Conservation (phyloP, 345 rosid species). For the Lepidium sativum region DNA sequence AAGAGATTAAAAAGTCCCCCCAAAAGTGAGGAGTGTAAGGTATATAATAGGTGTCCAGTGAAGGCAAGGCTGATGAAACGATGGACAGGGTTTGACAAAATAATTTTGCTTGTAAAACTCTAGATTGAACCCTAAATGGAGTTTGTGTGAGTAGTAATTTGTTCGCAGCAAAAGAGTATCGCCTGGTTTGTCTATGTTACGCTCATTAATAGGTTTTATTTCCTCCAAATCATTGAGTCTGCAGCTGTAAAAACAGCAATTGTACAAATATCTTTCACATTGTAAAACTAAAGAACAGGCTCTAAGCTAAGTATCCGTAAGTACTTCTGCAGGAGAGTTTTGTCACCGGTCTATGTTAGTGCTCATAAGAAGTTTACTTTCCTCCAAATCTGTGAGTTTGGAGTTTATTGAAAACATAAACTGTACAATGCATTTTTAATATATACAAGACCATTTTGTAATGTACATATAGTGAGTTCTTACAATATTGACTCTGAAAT, state of each 20-base stretch:
- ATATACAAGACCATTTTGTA: background rate
- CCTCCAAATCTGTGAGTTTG: background rate
- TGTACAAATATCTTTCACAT: background rate
- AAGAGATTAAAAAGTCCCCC: slow-evolving; percentile 15
- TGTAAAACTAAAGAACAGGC: no score
- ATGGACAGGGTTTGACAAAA: background rate
- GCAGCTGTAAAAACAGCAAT: background rate
- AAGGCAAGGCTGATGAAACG: background rate
- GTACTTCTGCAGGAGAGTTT: no score
- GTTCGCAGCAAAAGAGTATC: background rate
- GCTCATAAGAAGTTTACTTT: background rate
- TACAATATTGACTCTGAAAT: slow-evolving; percentile 9
- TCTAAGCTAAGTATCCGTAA: no score
- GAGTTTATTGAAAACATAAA: background rate
- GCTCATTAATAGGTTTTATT: background rate
- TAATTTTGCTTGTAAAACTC: background rate
- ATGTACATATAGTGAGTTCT: slow-evolving; percentile 16
- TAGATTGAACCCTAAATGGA: background rate
- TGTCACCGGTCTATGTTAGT: background rate
- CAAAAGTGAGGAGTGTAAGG: slow-evolving; percentile 23
- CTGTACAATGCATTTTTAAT: background rate
- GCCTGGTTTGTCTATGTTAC: background rate
- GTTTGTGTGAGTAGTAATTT: background rate
- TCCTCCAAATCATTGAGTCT: background rate
- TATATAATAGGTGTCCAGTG: background rate